Percentiles rank a stretch among this genome's conserved stretches.
These are phyloP conservation scores for Lathyrus sativus DNA, from an alignment of 306 rosid genomes.

Conservation along the genomic window DNA sequence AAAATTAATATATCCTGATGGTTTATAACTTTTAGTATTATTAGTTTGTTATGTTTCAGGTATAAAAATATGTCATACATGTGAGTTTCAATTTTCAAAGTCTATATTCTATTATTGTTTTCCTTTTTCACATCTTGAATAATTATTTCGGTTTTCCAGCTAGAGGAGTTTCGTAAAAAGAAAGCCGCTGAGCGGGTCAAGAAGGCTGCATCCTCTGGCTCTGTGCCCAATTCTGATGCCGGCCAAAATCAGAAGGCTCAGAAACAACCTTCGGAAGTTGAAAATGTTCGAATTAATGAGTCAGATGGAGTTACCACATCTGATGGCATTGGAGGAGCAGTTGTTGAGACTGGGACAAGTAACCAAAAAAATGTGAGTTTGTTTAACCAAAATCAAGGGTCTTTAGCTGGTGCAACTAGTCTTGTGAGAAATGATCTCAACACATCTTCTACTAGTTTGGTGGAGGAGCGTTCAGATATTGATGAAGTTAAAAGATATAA, in stretches of 20 bases:
- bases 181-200: constrained; percentile 83
- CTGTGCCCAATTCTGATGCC: constrained; percentile 47
- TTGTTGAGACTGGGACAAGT: constrained; percentile 41
- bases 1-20: not conserved
- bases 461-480: constrained; percentile 44
- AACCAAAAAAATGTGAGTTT: constrained; percentile 41
- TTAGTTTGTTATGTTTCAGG: not conserved
- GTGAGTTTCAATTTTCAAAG: not conserved
- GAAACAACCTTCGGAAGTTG: constrained; percentile 67
- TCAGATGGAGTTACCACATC: constrained; percentile 73
- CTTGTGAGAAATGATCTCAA: constrained; percentile 43
- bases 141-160: constrained; percentile 52
- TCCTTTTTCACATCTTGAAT: constrained; percentile 19
- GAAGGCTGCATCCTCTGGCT: constrained; percentile 58
- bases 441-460: constrained; percentile 41
- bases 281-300: constrained; percentile 54
- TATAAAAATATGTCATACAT: not conserved
- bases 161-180: constrained; percentile 95
- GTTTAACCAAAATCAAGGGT: constrained; percentile 47
- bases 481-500: constrained; percentile 48
- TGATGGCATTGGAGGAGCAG: constrained; percentile 47
- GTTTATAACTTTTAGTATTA: constrained; percentile 9
- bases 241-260: constrained; percentile 38
- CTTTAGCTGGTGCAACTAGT: constrained; percentile 38
- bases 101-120: not conserved